phyloP scores from a whole-genome alignment of 805 yeast species.

The Metschnikowia gruessii region DNA sequence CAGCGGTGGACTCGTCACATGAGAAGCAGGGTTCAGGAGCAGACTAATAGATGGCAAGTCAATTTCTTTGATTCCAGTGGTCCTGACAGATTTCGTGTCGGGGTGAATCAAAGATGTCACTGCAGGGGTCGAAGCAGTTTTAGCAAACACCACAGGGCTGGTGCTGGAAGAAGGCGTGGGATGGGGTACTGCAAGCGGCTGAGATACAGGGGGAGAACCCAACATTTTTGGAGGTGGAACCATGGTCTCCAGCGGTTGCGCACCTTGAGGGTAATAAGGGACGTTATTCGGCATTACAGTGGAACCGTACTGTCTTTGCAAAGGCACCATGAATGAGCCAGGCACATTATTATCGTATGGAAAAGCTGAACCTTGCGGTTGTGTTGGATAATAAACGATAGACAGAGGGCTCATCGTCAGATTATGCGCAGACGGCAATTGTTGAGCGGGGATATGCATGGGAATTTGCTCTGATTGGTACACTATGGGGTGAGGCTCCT shows the following conservation, averaged over 20 bases:
- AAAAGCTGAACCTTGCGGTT: background rate
- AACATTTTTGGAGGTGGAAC: constrained; percentile 1
- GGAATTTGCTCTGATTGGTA: constrained; percentile 6
- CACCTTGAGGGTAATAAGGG: background rate
- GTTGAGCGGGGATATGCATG: background rate
- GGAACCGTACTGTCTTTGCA: constrained; percentile 1
- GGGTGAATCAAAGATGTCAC: constrained; percentile 4
- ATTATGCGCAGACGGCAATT: background rate
- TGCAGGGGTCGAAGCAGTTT: constrained; percentile 1
- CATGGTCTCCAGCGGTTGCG: background rate
- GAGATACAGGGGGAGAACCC: background rate
- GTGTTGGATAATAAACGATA: constrained; percentile 7
- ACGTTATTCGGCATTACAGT: background rate
- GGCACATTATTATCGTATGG: background rate
- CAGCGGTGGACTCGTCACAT: constrained; percentile 5
- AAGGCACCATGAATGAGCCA: constrained; percentile 1
- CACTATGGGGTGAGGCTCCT: constrained; percentile 5
- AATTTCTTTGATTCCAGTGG: background rate
- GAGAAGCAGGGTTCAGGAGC: constrained; percentile 7
- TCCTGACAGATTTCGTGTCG: background rate
- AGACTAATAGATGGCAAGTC: background rate
- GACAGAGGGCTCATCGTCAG: background rate
- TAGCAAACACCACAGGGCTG: constrained; percentile 2
- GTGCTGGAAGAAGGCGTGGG: constrained; percentile 1
- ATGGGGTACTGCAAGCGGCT: constrained; percentile 1